These are phyloP conservation scores for Aspergillus coremiiformis DNA, from an alignment of 495 filamentous ascomycete species.

Conservation along the genomic window DNA sequence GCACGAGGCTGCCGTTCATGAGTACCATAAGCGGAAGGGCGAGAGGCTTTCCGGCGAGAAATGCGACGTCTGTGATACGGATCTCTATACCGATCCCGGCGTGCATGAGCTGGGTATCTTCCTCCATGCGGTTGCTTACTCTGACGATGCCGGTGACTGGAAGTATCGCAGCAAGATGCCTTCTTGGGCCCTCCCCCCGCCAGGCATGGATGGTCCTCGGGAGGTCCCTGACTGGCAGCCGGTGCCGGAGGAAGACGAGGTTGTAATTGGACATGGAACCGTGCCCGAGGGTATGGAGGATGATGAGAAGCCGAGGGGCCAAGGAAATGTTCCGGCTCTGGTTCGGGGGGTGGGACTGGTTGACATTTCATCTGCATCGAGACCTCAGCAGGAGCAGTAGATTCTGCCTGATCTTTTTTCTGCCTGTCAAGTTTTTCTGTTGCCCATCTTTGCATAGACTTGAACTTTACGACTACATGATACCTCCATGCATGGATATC, in stretches of 20 bases:
- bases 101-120: slow-evolving; percentile 85
- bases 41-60: slow-evolving; percentile 84
- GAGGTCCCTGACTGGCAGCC: slow-evolving; percentile 42
- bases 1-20: slow-evolving; percentile 81
- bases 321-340: slow-evolving; percentile 6
- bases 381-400: background rate
- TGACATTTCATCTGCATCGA: slow-evolving; percentile 12
- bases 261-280: slow-evolving; percentile 30
- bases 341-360: slow-evolving; percentile 18
- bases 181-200: slow-evolving; percentile 74
- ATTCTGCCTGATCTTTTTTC: background rate
- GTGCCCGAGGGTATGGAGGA: slow-evolving; percentile 23
- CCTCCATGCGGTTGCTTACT: slow-evolving; percentile 84
- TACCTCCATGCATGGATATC: background rate
- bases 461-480: background rate
- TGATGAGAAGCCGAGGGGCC: slow-evolving; percentile 1
- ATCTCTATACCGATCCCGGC: slow-evolving; percentile 87
- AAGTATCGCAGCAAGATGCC: slow-evolving; percentile 79
- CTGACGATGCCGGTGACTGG: slow-evolving; percentile 73
- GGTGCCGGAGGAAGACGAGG: slow-evolving; percentile 28
- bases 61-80: slow-evolving; percentile 76
- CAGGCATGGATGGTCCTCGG: slow-evolving; percentile 49
- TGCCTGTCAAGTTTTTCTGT: background rate
- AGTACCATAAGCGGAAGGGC: slow-evolving; percentile 69
- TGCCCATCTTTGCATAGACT: background rate